Evolutionary conservation across 2,329 filamentous ascomycete genomes (phyloP).

Genomic region (Verticillium isaacii): DNA sequence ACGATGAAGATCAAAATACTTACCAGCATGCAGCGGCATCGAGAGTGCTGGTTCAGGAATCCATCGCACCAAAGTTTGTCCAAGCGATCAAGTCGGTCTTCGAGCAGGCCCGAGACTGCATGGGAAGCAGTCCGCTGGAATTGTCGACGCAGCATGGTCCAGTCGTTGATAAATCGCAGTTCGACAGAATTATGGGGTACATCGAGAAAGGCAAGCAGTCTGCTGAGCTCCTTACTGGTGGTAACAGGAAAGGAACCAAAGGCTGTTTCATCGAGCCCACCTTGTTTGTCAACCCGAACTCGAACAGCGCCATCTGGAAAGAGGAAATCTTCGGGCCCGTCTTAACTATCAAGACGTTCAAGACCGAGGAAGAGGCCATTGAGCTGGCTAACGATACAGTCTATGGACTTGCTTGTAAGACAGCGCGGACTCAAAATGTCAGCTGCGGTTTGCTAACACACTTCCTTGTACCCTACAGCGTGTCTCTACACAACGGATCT

Average conservation of each 20-base stretch:
- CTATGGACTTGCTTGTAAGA: slow-evolving; percentile 39
- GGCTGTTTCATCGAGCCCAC: slow-evolving; percentile 24
- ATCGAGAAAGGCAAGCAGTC: slow-evolving; percentile 51
- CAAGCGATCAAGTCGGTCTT: slow-evolving; percentile 60
- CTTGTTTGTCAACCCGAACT: slow-evolving; percentile 20
- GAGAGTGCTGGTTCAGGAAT: slow-evolving; percentile 7
- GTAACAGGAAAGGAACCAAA: slow-evolving; percentile 43
- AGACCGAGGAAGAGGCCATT: slow-evolving; percentile 43
- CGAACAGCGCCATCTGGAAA: slow-evolving; percentile 24
- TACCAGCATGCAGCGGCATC: slow-evolving; percentile 20
- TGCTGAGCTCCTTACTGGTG: slow-evolving; percentile 41
- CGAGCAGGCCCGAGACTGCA: slow-evolving; percentile 43
- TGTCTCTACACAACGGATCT: slow-evolving; percentile 4
- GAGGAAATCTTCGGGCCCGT: slow-evolving; percentile 65
- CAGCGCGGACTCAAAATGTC: neutral
- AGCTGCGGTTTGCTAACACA: neutral
- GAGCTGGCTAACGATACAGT: slow-evolving; percentile 45
- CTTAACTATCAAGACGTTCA: slow-evolving; percentile 33
- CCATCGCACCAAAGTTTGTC: slow-evolving; percentile 38
- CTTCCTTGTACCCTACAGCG: slow-evolving; percentile 30
- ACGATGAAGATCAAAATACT: slow-evolving; percentile 64
- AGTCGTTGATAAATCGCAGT: slow-evolving; percentile 41
- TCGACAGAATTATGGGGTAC: slow-evolving; percentile 30
- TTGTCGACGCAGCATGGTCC: slow-evolving; percentile 63
- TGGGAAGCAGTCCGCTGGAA: slow-evolving; percentile 62